Base-by-base conservation (phyloP, 2,329 filamentous ascomycete species). In the Oidium heveae region DNA sequence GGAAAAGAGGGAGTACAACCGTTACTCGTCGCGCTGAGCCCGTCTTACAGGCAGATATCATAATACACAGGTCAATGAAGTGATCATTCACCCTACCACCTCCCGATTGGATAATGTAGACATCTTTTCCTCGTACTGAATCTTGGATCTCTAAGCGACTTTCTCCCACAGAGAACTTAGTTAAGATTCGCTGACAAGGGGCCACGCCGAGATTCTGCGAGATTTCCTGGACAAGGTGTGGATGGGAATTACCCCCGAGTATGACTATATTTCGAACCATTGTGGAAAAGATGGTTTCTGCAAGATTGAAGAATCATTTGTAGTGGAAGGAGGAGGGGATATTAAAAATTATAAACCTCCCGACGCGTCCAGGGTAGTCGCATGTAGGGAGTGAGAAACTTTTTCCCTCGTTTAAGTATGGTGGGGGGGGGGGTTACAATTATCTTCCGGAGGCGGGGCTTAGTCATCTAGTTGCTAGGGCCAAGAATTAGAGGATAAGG, bases 181-280 rank as follows among this genome's bases (percentile, higher is more conserved):
- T 77, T 52, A 96, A 79, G 58, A 88, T 79, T 61, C 89, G 83
- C 64, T 87, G 82, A 61, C 86, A 86, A 20, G 79, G 74, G n/a
- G 86, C 82, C 55, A 98, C 80, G 62, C 88, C 86, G 57, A 98
- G 81, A 61, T 86, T 82, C 63, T 83, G 83, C 75, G 85, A 94
- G 65, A 98, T 85, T 58, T 75, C 84, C 63, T 93, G 82, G 60
- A 86, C 84, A 61, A 96, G 78, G 65, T 83, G 74, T 20, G 88
- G 88, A 71, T 96, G 89, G 64, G 88, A 94, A 67, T 84, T 91
- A 58, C 91, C 89, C 62, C 88, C 86, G 60, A 98, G 80, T 58
- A 98, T 77, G 65, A 94, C 86, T 60, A 98, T 86, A 68, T 94
- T 94, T 68, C 88, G 83, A 61, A 95, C 88, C 87, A 95, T 94